A percentile compares a stretch with the other conserved stretches of the same genome.
These are phyloP conservation scores for Capsicum rhomboideum DNA, from an alignment of 257 asterid species.

Conservation along the genomic window DNA sequence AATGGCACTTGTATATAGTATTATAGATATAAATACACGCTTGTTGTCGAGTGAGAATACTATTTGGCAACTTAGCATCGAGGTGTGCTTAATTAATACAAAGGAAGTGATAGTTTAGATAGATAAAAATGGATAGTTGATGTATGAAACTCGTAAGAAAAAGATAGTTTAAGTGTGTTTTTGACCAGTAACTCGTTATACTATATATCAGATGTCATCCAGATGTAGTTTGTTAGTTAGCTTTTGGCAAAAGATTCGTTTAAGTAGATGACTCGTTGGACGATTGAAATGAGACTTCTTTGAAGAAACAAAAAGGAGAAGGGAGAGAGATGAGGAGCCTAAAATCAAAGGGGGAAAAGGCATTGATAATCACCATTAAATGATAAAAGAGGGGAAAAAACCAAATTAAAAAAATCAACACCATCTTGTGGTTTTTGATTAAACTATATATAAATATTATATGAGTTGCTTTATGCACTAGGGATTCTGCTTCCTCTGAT, in stretches of 20 bases:
- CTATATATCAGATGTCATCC: not conserved
- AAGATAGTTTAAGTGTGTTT: no score
- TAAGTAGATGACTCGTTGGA: not conserved
- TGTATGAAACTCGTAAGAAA: no score
- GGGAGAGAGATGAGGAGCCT: not conserved
- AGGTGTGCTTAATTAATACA: no score
- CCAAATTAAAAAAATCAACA: not conserved
- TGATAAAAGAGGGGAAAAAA: not conserved
- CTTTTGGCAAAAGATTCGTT: not conserved
- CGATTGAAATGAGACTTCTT: no score
- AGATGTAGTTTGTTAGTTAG: not conserved
- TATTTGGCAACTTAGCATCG: no score
- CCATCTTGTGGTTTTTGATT: not conserved
- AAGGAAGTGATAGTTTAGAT: no score
- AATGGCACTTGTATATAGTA: no score
- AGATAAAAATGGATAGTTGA: no score
- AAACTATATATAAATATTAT: not conserved
- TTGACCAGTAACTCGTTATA: no score
- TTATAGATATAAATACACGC: no score
- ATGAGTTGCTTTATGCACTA: not conserved
- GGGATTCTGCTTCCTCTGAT: not conserved
- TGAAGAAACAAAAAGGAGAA: no score
- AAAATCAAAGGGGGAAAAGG: not conserved
- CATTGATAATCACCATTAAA: not conserved
- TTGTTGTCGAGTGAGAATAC: no score